These are phyloP conservation scores for Podospora sp. DNA, from an alignment of 495 filamentous ascomycete genomes.

Conservation along the genomic window DNA sequence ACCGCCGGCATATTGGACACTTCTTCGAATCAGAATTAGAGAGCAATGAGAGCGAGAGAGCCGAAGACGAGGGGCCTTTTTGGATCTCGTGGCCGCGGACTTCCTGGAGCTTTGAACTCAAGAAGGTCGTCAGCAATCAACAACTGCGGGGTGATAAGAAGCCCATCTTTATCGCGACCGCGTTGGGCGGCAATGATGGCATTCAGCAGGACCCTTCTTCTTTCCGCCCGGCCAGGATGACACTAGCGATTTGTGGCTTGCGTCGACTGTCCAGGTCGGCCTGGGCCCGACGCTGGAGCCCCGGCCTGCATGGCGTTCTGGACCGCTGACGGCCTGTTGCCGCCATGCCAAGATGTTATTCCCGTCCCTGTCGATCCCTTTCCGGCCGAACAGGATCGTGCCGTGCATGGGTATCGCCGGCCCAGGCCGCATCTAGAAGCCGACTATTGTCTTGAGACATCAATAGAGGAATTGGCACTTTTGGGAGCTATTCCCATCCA, in stretches of 20 bases:
- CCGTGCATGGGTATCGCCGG: neutral
- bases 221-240: neutral
- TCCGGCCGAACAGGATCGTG: neutral
- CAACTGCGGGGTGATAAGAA: slow-evolving; percentile 6
- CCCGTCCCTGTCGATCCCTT: neutral
- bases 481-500: neutral
- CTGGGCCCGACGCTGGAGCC: neutral
- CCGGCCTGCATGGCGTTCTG: neutral
- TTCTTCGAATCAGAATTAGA: neutral
- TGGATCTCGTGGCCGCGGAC: neutral
- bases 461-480: neutral
- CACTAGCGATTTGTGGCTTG: slow-evolving; percentile 12
- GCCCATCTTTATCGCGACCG: neutral
- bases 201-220: neutral
- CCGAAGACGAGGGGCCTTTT: neutral
- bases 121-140: neutral
- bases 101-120: neutral
- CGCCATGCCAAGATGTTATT: slow-evolving; percentile 9
- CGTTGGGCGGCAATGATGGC: slow-evolving; percentile 2
- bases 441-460: neutral
- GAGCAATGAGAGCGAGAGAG: neutral
- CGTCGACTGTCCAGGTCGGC: neutral
- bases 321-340: neutral
- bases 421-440: slow-evolving; percentile 3
- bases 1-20: neutral